phyloP scores from a whole-genome alignment of 2,329 filamentous ascomycete species.

The Colletotrichum scovillei region DNA sequence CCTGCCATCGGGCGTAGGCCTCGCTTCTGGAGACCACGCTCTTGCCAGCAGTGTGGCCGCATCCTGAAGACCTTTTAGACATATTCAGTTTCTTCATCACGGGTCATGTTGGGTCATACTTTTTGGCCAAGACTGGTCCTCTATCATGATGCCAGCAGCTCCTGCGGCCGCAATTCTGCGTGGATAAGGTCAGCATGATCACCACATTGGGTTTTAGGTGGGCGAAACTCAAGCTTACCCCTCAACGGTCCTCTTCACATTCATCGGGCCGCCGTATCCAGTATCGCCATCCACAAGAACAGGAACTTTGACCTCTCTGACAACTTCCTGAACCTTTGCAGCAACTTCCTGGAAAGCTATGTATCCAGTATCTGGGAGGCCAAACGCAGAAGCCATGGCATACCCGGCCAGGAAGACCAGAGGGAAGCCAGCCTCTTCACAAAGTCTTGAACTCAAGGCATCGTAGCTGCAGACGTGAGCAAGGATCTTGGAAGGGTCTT shows the following conservation, averaged over 20 bases:
- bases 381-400: constrained; percentile 51
- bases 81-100: background rate
- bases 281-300: constrained; percentile 60
- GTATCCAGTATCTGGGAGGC: constrained; percentile 60
- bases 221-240: constrained; percentile 42
- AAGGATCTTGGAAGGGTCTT: constrained; percentile 55
- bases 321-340: constrained; percentile 55
- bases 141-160: constrained; percentile 54
- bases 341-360: constrained; percentile 60
- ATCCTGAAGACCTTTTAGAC: constrained; percentile 33
- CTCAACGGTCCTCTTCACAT: constrained; percentile 57
- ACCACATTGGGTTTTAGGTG: background rate
- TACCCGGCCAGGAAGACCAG: constrained; percentile 57
- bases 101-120: constrained; percentile 43
- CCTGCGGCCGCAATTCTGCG: constrained; percentile 48
- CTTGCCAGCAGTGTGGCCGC: constrained; percentile 57
- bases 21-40: constrained; percentile 56
- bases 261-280: constrained; percentile 60
- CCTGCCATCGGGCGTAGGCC: constrained; percentile 57
- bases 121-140: constrained; percentile 62
- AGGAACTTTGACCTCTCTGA: constrained; percentile 50
- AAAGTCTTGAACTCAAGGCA: constrained; percentile 54
- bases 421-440: constrained; percentile 58
- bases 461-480: constrained; percentile 57
- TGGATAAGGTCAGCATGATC: background rate